Percentiles rank a stretch among this genome's conserved stretches.
These are phyloP conservation scores for Conringia planisiliqua DNA, from an alignment of 345 rosid genomes.

Conservation along the genomic window DNA sequence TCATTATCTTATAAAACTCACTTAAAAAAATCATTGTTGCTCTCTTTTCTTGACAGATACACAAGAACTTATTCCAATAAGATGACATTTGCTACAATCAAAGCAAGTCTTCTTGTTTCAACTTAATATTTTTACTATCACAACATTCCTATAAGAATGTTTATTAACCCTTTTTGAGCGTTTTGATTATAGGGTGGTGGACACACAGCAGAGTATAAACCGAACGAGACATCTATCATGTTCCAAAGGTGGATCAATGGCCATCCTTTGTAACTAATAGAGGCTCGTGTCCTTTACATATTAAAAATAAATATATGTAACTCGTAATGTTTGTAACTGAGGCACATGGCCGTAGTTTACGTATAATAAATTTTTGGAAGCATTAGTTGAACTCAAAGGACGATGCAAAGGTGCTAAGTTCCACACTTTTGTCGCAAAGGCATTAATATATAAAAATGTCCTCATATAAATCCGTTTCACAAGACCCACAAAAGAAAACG, in stretches of 20 bases:
- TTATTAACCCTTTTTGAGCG: background rate
- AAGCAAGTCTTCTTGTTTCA: constrained; percentile 33
- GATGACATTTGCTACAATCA: background rate
- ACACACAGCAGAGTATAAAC: constrained; percentile 21
- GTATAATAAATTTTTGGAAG: too few relatives aligned
- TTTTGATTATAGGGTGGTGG: constrained; percentile 24
- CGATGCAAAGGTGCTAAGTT: too few relatives aligned
- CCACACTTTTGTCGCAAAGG: background rate
- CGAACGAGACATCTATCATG: constrained; percentile 3
- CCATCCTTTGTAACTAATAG: constrained; percentile 11
- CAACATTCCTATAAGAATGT: background rate
- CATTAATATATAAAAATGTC: too few relatives aligned
- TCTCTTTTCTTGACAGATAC: constrained; percentile 30
- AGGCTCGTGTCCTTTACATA: background rate
- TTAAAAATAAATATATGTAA: too few relatives aligned
- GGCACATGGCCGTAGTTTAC: too few relatives aligned
- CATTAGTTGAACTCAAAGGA: background rate
- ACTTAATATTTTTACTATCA: background rate
- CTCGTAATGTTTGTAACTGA: too few relatives aligned
- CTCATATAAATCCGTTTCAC: too few relatives aligned
- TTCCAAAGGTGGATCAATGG: constrained; percentile 22
- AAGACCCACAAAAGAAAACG: too few relatives aligned
- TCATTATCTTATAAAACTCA: background rate
- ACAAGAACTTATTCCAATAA: constrained; percentile 43
- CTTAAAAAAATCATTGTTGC: background rate